Percentiles rank a stretch among this genome's conserved stretches.
phyloP scores from a whole-genome alignment of 352 stramenopile genomes.

The Phytophthora macrochlamydospora region DNA sequence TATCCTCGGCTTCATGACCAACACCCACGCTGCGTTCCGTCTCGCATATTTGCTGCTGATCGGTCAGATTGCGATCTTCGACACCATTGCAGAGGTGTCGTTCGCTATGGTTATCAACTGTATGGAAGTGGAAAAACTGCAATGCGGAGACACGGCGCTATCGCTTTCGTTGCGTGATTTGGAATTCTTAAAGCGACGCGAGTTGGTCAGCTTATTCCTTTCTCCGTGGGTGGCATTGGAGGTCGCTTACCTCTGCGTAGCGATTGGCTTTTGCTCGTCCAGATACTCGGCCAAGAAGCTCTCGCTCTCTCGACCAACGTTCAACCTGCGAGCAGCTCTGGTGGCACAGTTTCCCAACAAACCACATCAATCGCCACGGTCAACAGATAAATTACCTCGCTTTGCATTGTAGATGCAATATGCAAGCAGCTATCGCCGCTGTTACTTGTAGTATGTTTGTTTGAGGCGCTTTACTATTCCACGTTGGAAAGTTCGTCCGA shows the following conservation, averaged over 20 bases:
- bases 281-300: conserved; percentile 57
- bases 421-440: too few relatives aligned
- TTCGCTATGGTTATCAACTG: conserved; percentile 65
- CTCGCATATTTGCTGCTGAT: conserved; percentile 42
- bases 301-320: conserved; percentile 59
- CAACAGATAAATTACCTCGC: conserved; percentile 9
- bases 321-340: conserved; percentile 65
- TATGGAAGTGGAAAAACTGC: conserved; percentile 40
- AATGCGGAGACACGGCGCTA: conserved; percentile 44
- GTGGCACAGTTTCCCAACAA: conserved; percentile 45
- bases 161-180: conserved; percentile 31
- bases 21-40: conserved; percentile 67
- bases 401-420: conserved; percentile 9
- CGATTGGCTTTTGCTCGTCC: conserved; percentile 62
- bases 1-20: conserved; percentile 72
- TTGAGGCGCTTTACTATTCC: too few relatives aligned
- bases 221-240: conserved; percentile 63
- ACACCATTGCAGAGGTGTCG: conserved; percentile 59
- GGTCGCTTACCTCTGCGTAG: conserved; percentile 49
- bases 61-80: conserved; percentile 43
- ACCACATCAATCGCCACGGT: not conserved
- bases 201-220: conserved; percentile 52
- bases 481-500: too few relatives aligned
- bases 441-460: too few relatives aligned
- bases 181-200: conserved; percentile 36